phyloP scores from a whole-genome alignment of 305 asterid genomes.

The Solanum hybrid region DNA sequence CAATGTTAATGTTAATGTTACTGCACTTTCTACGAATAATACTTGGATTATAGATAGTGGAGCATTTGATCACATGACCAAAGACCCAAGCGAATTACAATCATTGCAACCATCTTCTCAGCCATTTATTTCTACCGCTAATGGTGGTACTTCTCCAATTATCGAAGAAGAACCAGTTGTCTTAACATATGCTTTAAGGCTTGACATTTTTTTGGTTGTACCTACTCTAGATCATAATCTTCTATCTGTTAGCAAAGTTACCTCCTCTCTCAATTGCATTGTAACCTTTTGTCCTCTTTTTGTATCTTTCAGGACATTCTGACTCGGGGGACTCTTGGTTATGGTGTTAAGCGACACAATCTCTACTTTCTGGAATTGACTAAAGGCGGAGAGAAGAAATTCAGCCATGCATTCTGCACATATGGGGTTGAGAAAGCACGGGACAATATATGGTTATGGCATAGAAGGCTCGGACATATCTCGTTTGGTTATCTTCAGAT shows the following conservation, averaged over 20 bases:
- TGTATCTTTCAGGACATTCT: not conserved
- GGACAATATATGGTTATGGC: not conserved
- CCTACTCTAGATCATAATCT: not conserved
- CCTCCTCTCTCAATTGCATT: not conserved
- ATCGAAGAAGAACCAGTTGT: not conserved
- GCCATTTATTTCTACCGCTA: not conserved
- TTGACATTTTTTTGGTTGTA: conserved; percentile 1
- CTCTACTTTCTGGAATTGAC: not conserved
- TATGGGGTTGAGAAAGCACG: not conserved
- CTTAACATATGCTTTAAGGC: not conserved
- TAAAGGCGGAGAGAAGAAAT: not conserved
- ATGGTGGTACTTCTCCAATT: not conserved
- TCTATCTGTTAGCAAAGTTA: not conserved
- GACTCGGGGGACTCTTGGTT: not conserved
- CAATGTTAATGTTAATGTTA: not conserved
- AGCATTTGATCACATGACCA: not conserved
- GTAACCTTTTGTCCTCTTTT: not conserved
- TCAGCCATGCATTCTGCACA: not conserved
- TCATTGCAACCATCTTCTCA: not conserved
- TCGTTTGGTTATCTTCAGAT: not conserved
- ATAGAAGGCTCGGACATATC: not conserved
- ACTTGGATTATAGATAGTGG: not conserved
- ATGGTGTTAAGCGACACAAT: not conserved
- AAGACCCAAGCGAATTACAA: not conserved
- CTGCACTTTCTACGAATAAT: not conserved